Evolutionary conservation across 768 basidiomycete genomes (phyloP), one percentile per base, ranked within the genome.

Genomic region (Auricularia auricula-judae): DNA sequence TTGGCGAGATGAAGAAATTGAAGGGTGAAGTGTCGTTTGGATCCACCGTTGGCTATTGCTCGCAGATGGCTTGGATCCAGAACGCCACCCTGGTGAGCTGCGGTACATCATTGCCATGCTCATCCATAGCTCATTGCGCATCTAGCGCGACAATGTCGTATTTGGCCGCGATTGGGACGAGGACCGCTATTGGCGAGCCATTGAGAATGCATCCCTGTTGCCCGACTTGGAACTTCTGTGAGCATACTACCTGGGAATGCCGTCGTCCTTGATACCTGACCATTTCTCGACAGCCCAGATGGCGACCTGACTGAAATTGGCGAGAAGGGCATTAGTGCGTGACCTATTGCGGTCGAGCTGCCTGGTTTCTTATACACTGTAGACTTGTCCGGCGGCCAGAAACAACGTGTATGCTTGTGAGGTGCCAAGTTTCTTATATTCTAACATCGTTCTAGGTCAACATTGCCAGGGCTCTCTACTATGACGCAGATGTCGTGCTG

Each of bases 251-350:
- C 14, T 8, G 3, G 47, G 10, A 1, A 3, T 1, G 11, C 1
- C 3, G 47, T 18, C 18, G 47, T 51, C 5, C 18, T 18, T 51
- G 10, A 5, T 16, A 16, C 23, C 23, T 59, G 56, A 59, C 23
- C 29, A 18, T 23, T 8, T 23, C 14, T 18, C 5, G 5, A 1
- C 29, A 59, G 56, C 7, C 80, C 85, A 1, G 84, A 87, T 71
- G 87, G 87, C 11, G 88, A 91, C 71, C 68, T 86, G 65, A 89
- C 87, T 0, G 87, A 89, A 86, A 87, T 88, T 62, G 85, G 87
- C 39, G 86, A 88, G 74, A 86, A 86, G 72, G 86, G 87, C 53
- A 82, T 87, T 66, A 86, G 84, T 70, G 16, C 34, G 67, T 63
- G 5, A 36, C 43, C 11, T 10, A 11, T 18, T 3, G 29, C 35